Evolutionary conservation across 352 stramenopile genomes (phyloP), one percentile per base, ranked within the genome.

Genomic region (Peronosclerospora sorghi): DNA sequence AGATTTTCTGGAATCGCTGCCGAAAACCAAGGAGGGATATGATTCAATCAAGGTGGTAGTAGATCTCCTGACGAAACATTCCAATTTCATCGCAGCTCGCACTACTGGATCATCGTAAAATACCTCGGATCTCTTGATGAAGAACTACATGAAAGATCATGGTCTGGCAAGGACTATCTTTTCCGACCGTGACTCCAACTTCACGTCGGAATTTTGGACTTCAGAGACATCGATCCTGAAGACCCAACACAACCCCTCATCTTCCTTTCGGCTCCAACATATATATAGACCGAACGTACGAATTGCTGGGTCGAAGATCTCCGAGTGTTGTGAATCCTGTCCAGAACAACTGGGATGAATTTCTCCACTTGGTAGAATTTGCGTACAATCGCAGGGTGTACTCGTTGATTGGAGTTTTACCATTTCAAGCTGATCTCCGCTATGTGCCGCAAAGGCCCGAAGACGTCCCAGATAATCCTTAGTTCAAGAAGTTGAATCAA

Each of bases 371-470:
- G 13, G 29, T 30, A 37, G 47, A 54, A 18, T 32, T 54, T 32
- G 39, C 46, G 8, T 44, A 54, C 19, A 48, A 48, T 30, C 18
- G 37, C 28, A 17, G 28, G 15, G 29, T 44, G 12, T 23, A 52
- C 15, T 23, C 44, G 1, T 28, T 28, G 5, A 54, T 54, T 34
- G 28, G n/a, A 14, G 36, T 54, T 14, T 34, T 9, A 34, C 8
- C 28, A 34, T 34, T 34, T 34, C 2, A 54, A 38, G 38, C 38
- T 8, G 46, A 48, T 54, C 20, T 54, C 1, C 37, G 36, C 5
- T 43, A 50, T 42, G 30, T 52, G 2, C 45, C 45, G 7, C 45
- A 52, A 13, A 52, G 45, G 45, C 44, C 41, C 14, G 45, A 41
- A n/a, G 28, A 51, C 29, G 28, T 45, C 1, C 5, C 37, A 41